These are phyloP conservation scores for Nakazawaea wickerhamii DNA, from an alignment of 805 yeast genomes.

Conservation along the genomic window DNA sequence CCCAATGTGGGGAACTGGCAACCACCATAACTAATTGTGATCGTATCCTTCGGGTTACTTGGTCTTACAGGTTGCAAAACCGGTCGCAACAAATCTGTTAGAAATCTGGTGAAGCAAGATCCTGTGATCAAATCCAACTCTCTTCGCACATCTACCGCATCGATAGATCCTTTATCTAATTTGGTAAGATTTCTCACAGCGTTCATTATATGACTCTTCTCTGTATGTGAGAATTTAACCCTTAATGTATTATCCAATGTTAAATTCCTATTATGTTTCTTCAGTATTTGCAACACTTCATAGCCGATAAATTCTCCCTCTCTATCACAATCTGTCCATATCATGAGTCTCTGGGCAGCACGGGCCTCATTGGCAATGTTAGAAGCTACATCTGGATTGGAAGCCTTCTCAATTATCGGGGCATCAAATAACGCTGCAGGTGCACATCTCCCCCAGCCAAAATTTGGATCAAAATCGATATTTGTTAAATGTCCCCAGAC, in stretches of 20 bases:
- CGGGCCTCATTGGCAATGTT: constrained; percentile 69
- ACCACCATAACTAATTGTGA: constrained; percentile 69
- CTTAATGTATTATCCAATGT: constrained; percentile 51
- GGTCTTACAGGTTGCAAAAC: constrained; percentile 22
- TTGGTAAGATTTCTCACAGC: constrained; percentile 70
- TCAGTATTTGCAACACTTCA: constrained; percentile 73
- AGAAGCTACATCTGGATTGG: constrained; percentile 41
- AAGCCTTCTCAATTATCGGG: constrained; percentile 42
- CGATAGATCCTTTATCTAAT: constrained; percentile 64
- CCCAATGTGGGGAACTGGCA: constrained; percentile 98
- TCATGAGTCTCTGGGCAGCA: constrained; percentile 60
- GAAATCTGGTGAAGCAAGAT: constrained; percentile 76
- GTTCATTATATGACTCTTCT: constrained; percentile 58
- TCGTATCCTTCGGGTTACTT: constrained; percentile 18
- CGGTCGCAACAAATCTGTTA: constrained; percentile 45
- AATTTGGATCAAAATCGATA: constrained; percentile 58
- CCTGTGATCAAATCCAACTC: constrained; percentile 91
- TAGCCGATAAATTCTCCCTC: constrained; percentile 93
- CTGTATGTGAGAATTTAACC: constrained; percentile 85
- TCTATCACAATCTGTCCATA: constrained; percentile 98
- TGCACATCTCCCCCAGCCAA: constrained; percentile 59
- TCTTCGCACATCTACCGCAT: constrained; percentile 80
- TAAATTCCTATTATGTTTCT: constrained; percentile 41
- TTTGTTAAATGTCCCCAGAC: constrained; percentile 82
- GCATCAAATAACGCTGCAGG: constrained; percentile 70